Evolutionary conservation across 495 filamentous ascomycete genomes (phyloP).

Genomic region (Aspergillus baeticus): DNA sequence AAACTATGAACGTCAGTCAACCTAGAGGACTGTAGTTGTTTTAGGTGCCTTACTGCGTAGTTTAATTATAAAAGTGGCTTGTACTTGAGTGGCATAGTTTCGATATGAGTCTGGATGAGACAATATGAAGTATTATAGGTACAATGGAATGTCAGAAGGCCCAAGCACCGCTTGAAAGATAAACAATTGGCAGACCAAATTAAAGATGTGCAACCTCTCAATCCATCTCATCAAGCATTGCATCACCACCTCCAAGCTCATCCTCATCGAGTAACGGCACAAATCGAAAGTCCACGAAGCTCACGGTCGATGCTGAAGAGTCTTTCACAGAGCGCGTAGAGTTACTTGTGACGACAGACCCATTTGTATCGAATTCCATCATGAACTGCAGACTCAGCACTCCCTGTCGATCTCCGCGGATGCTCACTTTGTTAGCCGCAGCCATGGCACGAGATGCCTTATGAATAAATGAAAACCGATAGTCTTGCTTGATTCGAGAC

Average conservation of each 20-base stretch:
- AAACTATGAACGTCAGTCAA: no score
- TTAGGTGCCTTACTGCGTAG: no score
- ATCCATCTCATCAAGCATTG: constrained; percentile 1
- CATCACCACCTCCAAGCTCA: constrained; percentile 48
- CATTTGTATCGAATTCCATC: constrained; percentile 66
- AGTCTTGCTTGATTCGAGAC: constrained; percentile 46
- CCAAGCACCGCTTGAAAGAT: no score
- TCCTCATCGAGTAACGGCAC: constrained; percentile 67
- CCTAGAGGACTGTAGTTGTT: no score
- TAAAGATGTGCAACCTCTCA: background rate
- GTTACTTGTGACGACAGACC: constrained; percentile 20
- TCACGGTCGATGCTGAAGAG: constrained; percentile 35
- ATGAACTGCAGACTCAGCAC: constrained; percentile 96
- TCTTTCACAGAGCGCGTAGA: constrained; percentile 1
- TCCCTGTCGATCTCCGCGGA: constrained; percentile 81
- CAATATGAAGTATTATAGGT: no score
- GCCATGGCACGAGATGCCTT: constrained; percentile 85
- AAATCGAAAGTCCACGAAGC: constrained; percentile 78
- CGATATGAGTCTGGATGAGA: no score
- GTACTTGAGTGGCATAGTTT: no score
- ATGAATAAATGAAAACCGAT: constrained; percentile 82
- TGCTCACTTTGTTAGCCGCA: constrained; percentile 85
- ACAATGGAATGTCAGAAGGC: no score
- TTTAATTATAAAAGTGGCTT: no score
- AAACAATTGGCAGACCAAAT: no score